Conservation (phyloP, 768 basidiomycete genomes). For the Fistulinella prunicolor region DNA sequence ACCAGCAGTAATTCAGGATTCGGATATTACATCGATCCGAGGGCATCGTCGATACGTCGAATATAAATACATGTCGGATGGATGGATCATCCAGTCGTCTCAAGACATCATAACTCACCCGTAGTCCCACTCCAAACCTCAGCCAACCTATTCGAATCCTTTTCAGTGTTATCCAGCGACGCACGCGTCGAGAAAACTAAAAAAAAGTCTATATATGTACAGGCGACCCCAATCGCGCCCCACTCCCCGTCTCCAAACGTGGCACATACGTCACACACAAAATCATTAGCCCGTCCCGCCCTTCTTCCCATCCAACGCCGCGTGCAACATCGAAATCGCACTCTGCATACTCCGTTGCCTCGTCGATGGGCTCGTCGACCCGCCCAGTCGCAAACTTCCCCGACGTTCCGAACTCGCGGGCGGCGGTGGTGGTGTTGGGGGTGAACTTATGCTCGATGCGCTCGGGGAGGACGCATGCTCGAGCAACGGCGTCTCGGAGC, state of each 20-base stretch:
- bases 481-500: slow-evolving; percentile 23
- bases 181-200: background rate
- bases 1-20: no score
- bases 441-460: slow-evolving; percentile 22
- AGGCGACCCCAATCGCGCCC: background rate
- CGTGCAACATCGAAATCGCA: slow-evolving; percentile 27
- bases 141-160: no score
- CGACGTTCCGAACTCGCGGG: slow-evolving; percentile 16
- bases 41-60: no score
- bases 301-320: slow-evolving; percentile 28
- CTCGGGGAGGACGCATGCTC: slow-evolving; percentile 27
- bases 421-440: slow-evolving; percentile 24
- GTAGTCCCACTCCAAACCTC: no score
- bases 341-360: slow-evolving; percentile 23
- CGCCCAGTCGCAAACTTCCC: slow-evolving; percentile 17
- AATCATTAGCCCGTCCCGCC: slow-evolving; percentile 11
- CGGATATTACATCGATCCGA: no score
- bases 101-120: no score
- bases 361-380: slow-evolving; percentile 19
- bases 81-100: no score
- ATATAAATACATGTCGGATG: no score
- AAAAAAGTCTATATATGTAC: background rate
- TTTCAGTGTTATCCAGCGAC: background rate
- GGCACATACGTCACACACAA: no score
- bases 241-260: no score